phyloP scores from a whole-genome alignment of 1,139 yeast species.

The Hemisphaericaspora lyxosophila region DNA sequence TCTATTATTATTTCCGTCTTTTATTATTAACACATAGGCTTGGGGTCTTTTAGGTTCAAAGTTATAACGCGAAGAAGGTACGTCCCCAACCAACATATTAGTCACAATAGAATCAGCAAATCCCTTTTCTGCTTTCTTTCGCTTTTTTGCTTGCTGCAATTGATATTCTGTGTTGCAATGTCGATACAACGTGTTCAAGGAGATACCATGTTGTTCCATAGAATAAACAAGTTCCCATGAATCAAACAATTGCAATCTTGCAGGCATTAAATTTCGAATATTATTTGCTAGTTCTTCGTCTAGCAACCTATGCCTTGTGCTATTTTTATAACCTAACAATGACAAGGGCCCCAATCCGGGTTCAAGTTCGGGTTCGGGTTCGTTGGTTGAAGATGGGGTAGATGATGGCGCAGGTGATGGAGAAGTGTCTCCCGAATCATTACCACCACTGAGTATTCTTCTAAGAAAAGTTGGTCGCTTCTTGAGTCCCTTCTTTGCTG shows the following conservation, averaged over 20 bases:
- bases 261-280: slow-evolving; percentile 70
- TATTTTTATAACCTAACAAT: slow-evolving; percentile 54
- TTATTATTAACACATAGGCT: slow-evolving; percentile 71
- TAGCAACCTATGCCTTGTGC: slow-evolving; percentile 59
- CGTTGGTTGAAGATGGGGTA: slow-evolving; percentile 5
- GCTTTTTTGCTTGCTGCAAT: slow-evolving; percentile 20
- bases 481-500: slow-evolving; percentile 4
- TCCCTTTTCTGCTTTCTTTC: slow-evolving; percentile 27
- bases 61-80: slow-evolving; percentile 15
- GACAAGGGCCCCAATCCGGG: slow-evolving; percentile 38
- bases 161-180: slow-evolving; percentile 37
- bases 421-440: slow-evolving; percentile 7
- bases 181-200: slow-evolving; percentile 71
- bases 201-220: slow-evolving; percentile 88
- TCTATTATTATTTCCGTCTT: slow-evolving; percentile 58
- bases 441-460: slow-evolving; percentile 10
- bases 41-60: slow-evolving; percentile 38
- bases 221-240: slow-evolving; percentile 81
- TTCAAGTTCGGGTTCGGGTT: slow-evolving; percentile 22
- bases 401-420: slow-evolving; percentile 6
- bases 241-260: slow-evolving; percentile 71
- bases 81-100: slow-evolving; percentile 28
- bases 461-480: slow-evolving; percentile 12
- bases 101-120: slow-evolving; percentile 39
- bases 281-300: slow-evolving; percentile 66